Conservation (phyloP, 2,329 filamentous ascomycete genomes). For the Graphium sp. region DNA sequence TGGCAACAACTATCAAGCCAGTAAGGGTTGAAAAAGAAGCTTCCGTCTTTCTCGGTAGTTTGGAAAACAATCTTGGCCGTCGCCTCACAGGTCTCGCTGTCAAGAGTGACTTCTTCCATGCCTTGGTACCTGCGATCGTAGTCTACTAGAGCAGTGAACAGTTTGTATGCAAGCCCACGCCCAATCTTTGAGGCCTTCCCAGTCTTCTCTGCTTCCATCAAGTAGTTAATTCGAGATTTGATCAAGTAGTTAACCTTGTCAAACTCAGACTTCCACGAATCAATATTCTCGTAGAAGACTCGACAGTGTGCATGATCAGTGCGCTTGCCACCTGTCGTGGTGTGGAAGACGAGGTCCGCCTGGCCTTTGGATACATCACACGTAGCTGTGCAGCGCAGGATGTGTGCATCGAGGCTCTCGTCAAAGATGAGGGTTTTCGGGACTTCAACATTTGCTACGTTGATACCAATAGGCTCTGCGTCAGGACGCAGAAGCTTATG, state of each 20-base stretch:
- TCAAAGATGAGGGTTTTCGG: constrained; percentile 51
- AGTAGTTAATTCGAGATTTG: constrained; percentile 39
- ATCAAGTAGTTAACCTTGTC: constrained; percentile 54
- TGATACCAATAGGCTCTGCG: constrained; percentile 36
- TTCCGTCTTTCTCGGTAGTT: constrained; percentile 27
- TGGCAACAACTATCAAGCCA: constrained; percentile 43
- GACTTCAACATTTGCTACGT: constrained; percentile 51
- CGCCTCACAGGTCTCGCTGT: constrained; percentile 32
- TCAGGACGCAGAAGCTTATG: constrained; percentile 46
- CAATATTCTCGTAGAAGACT: constrained; percentile 42
- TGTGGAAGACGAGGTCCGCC: constrained; percentile 40
- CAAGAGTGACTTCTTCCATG: constrained; percentile 40
- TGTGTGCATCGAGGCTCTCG: constrained; percentile 27
- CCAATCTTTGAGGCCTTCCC: constrained; percentile 58
- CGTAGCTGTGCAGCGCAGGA: constrained; percentile 43
- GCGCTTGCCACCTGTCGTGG: constrained; percentile 39
- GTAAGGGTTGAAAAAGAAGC: constrained; percentile 37
- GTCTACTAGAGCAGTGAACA: constrained; percentile 38
- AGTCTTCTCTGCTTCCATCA: constrained; percentile 41
- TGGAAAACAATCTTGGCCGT: constrained; percentile 34
- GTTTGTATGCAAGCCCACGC: constrained; percentile 64
- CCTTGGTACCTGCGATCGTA: constrained; percentile 36
- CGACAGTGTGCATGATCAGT: constrained; percentile 45
- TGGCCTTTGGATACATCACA: constrained; percentile 36
- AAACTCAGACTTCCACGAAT: constrained; percentile 48